These are phyloP conservation scores for Suhomyces bokatorum DNA, from an alignment of 1,139 yeast species.

Conservation along the genomic window DNA sequence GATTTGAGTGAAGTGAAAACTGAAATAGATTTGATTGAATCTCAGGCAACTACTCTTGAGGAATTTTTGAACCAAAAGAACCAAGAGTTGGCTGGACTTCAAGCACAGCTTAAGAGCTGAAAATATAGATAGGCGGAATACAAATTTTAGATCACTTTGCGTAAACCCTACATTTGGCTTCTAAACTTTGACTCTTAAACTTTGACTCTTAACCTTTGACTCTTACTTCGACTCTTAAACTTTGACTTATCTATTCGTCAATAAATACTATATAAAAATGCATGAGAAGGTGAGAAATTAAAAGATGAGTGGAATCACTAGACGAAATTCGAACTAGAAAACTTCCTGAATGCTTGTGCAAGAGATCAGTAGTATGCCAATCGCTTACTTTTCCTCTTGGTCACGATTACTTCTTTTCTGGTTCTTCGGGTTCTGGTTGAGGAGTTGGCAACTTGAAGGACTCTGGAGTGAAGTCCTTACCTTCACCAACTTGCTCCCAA, in stretches of 20 bases:
- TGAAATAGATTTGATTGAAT: conserved; percentile 64
- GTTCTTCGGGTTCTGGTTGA: conserved; percentile 62
- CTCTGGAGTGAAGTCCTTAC: conserved; percentile 80
- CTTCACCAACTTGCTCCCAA: conserved; percentile 92
- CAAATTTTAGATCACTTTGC: not conserved
- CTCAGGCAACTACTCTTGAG: conserved; percentile 62
- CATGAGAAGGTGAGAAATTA: conserved; percentile 13
- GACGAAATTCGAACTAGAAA: not conserved
- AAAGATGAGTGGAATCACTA: conserved; percentile 1
- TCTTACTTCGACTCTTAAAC: no score
- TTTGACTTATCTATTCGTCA: conserved; percentile 8
- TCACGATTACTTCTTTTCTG: conserved; percentile 15
- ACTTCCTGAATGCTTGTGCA: conserved; percentile 6
- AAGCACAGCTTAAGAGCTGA: conserved; percentile 18
- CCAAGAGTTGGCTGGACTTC: conserved; percentile 49
- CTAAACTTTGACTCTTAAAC: not conserved
- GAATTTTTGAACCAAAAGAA: conserved; percentile 55
- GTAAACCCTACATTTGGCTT: not conserved
- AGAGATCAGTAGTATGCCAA: not conserved
- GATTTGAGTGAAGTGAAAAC: conserved; percentile 47
- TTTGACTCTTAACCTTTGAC: conserved; percentile 1
- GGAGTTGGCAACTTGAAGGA: conserved; percentile 80
- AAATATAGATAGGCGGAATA: not conserved
- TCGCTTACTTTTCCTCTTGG: conserved; percentile 1
- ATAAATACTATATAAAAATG: conserved; percentile 15